Evolutionary conservation across 1,284 basidiomycete genomes (phyloP).

Genomic region (Ceratobasidium sp.): DNA sequence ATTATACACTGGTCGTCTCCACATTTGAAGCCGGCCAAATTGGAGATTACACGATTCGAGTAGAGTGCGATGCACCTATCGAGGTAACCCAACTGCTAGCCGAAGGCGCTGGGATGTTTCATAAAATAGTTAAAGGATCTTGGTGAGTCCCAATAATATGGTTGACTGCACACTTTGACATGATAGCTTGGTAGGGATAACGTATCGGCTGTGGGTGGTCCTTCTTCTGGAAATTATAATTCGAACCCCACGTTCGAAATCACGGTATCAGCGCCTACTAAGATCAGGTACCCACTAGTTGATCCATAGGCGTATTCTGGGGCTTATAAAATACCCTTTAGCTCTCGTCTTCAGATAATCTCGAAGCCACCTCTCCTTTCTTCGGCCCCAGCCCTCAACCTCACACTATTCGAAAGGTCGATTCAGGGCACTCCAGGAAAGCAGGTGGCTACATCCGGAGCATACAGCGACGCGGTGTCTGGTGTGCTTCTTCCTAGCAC

Average conservation of each 20-base stretch:
- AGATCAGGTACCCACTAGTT: conserved; percentile 65
- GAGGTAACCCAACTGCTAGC: conserved; percentile 59
- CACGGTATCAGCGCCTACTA: conserved; percentile 62
- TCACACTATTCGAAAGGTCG: conserved; percentile 54
- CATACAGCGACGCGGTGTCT: conserved; percentile 75
- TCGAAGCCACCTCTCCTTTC: conserved; percentile 41
- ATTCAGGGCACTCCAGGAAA: conserved; percentile 53
- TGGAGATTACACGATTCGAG: conserved; percentile 70
- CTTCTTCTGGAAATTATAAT: conserved; percentile 68
- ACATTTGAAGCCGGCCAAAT: conserved; percentile 78
- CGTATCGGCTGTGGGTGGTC: conserved; percentile 70
- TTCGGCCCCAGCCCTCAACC: conserved; percentile 51
- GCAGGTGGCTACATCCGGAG: conserved; percentile 74
- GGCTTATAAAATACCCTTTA: conserved; percentile 49
- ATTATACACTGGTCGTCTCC: conserved; percentile 85
- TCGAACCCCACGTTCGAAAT: conserved; percentile 77
- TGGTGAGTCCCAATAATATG: conserved; percentile 65
- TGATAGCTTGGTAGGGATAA: conserved; percentile 59
- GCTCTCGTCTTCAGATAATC: conserved; percentile 72
- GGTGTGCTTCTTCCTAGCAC: conserved; percentile 72
- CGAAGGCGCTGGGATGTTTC: conserved; percentile 93
- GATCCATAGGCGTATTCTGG: conserved; percentile 5
- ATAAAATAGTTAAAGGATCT: conserved; percentile 67
- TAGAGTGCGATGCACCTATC: conserved; percentile 68
- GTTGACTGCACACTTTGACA: not conserved